Evolutionary conservation across 2,329 filamentous ascomycete genomes (phyloP), one percentile per base, ranked within the genome.

Genomic region (Penicillium sp.): DNA sequence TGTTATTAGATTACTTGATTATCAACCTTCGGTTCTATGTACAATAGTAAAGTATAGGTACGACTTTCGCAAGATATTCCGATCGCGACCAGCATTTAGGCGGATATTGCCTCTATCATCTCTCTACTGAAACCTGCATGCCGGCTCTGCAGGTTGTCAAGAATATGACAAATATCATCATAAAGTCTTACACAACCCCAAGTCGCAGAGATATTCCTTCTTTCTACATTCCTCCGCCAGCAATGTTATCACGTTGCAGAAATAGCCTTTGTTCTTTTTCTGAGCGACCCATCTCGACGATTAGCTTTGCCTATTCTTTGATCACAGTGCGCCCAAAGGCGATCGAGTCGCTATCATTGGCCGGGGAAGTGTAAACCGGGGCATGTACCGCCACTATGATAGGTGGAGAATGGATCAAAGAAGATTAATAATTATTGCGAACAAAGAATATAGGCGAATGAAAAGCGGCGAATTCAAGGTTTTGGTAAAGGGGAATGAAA

Each of bases 271-370:
- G 28, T 35, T 52, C 38, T 10, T 34, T 34, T 28, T 35, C 20
- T 15, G 50, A 52, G 11, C 7, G 31, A 37, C 37, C 52, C 52
- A 56, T 31, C 10, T n/a, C 25, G 35, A 34, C 41, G 47, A 59
- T 59, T 55, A 47, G 25, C 52, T 61, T 61, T 54, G 20, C 6
- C 34, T 7, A 17, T 20, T 25, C 34, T 41, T 47, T 25, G 45
- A 6, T 49, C 22, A 15, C 54, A 31, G 54, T 43, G 43, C 38
- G 28, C 25, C n/a, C 10, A 8, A 6, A 7, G 28, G 11, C 28
- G 12, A 14, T 11, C 4, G 3, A 15, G 14, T 5, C 6, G 15
- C 2, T 42, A 15, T 31, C 14, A 55, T 49, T 49, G 45, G 53
- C 3, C 14, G 5, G 11, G 37, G 54, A 49, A 50, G 54, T 35